Evolutionary conservation across 495 filamentous ascomycete species (phyloP).

Genomic region (Cercophora sp.): DNA sequence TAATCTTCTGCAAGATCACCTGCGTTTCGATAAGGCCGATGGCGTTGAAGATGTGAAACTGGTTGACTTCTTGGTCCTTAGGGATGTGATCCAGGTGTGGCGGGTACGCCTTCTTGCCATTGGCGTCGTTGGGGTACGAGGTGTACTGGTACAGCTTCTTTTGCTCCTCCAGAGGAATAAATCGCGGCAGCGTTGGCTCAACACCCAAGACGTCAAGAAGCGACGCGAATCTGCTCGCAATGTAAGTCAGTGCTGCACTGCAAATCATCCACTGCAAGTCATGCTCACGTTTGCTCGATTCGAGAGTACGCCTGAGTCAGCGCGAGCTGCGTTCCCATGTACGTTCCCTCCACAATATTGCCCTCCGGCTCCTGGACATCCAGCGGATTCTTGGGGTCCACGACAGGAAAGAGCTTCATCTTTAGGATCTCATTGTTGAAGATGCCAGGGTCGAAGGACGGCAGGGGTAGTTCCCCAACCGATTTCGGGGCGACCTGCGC

Average conservation of each 20-base stretch:
- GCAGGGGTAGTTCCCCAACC: constrained; percentile 21
- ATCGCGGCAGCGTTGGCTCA: constrained; percentile 32
- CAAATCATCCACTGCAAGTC: background rate
- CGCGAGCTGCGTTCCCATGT: constrained; percentile 38
- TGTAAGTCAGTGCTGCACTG: background rate
- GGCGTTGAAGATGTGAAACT: constrained; percentile 29
- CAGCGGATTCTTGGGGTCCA: constrained; percentile 22
- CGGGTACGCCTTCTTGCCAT: constrained; percentile 30
- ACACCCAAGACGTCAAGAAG: constrained; percentile 35
- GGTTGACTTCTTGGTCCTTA: constrained; percentile 20
- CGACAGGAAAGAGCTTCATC: constrained; percentile 23
- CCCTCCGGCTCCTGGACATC: constrained; percentile 20
- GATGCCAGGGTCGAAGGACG: constrained; percentile 31
- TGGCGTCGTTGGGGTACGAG: constrained; percentile 23
- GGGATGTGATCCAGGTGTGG: constrained; percentile 33
- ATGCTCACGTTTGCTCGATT: constrained; percentile 35
- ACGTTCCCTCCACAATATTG: constrained; percentile 28
- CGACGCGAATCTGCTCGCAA: constrained; percentile 27
- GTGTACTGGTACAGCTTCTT: constrained; percentile 29
- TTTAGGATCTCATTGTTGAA: constrained; percentile 31
- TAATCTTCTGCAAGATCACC: constrained; percentile 32
- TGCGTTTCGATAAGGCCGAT: constrained; percentile 31
- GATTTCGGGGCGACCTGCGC: constrained; percentile 22
- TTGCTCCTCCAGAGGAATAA: constrained; percentile 27
- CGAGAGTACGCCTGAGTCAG: constrained; percentile 37